phyloP scores from a whole-genome alignment of 2,329 filamentous ascomycete species.

The Blastomyces gilchristii region DNA sequence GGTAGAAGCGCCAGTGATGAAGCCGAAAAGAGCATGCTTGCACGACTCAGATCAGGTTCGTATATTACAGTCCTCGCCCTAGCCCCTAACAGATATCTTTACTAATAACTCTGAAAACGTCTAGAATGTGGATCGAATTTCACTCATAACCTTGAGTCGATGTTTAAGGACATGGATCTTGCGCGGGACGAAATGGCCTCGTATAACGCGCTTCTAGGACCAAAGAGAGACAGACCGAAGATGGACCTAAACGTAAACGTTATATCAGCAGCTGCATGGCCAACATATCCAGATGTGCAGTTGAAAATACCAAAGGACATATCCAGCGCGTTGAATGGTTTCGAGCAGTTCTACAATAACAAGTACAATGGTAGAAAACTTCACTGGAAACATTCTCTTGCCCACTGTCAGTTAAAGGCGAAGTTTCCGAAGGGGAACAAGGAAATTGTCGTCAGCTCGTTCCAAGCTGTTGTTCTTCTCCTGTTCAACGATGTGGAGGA shows the following conservation, averaged over 20 bases:
- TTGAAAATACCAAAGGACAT: conserved; percentile 69
- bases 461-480: conserved; percentile 82
- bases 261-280: conserved; percentile 86
- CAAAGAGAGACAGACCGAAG: conserved; percentile 46
- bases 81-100: conserved; percentile 4
- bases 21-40: conserved; percentile 89
- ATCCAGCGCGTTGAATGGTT: conserved; percentile 64
- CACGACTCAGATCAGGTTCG: conserved; percentile 65
- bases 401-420: conserved; percentile 77
- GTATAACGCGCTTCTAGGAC: conserved; percentile 61
- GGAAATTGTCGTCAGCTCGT: conserved; percentile 81
- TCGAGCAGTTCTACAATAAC: conserved; percentile 73
- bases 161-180: conserved; percentile 98
- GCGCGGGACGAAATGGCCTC: conserved; percentile 86
- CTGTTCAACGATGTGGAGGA: conserved; percentile 68
- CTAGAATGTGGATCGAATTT: conserved; percentile 83
- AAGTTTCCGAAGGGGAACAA: conserved; percentile 70
- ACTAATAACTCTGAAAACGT: conserved; percentile 4
- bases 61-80: conserved; percentile 6
- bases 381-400: conserved; percentile 87
- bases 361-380: conserved; percentile 84
- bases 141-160: conserved; percentile 94
- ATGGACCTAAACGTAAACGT: conserved; percentile 79
- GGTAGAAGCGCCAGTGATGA: conserved; percentile 86
- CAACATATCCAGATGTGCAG: conserved; percentile 68